A percentile compares a stretch with the other conserved stretches of the same genome.
These are phyloP conservation scores for Smittium culicis DNA, from an alignment of 371 early-diverging fungal species.

Conservation along the genomic window DNA sequence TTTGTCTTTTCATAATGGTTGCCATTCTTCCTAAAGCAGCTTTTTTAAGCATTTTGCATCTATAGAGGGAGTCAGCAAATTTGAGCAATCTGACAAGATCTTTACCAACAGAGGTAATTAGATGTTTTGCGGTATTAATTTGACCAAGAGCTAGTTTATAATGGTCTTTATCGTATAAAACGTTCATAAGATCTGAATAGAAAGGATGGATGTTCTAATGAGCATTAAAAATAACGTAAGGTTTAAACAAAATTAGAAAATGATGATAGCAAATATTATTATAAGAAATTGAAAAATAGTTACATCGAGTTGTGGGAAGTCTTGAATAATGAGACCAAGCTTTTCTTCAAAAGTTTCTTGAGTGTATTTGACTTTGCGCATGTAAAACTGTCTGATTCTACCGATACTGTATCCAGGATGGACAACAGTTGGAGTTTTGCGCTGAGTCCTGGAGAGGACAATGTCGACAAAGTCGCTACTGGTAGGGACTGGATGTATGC, in stretches of 20 bases:
- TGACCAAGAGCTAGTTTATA: constrained; percentile 99
- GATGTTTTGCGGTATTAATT: constrained; percentile 91
- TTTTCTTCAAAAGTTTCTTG: constrained; percentile 96
- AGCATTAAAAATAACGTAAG: too few species aligned
- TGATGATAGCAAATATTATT: too few species aligned
- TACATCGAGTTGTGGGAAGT: constrained; percentile 96
- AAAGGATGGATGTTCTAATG: constrained; percentile 94
- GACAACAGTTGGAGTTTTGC: constrained; percentile 99
- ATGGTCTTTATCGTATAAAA: constrained; percentile 99
- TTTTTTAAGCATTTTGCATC: constrained; percentile 99
- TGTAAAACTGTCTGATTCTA: constrained; percentile 98
- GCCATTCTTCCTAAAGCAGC: constrained; percentile 99
- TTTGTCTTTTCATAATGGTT: constrained; percentile 98
- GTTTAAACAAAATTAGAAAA: too few species aligned
- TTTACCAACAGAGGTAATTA: constrained; percentile 92
- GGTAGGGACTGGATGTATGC: constrained; percentile 93
- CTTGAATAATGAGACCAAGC: constrained; percentile 79
- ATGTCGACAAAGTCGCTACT: constrained; percentile 95
- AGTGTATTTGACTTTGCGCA: constrained; percentile 99
- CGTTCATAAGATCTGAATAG: constrained; percentile 99
- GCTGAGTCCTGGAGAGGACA: constrained; percentile 96
- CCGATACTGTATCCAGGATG: constrained; percentile 91
- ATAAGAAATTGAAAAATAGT: too few species aligned
- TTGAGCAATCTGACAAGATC: constrained; percentile 97
- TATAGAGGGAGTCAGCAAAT: constrained; percentile 98